Evolutionary conservation across 164 flowering plant species (phyloP).

Genomic region (Brasenia schreberi): DNA sequence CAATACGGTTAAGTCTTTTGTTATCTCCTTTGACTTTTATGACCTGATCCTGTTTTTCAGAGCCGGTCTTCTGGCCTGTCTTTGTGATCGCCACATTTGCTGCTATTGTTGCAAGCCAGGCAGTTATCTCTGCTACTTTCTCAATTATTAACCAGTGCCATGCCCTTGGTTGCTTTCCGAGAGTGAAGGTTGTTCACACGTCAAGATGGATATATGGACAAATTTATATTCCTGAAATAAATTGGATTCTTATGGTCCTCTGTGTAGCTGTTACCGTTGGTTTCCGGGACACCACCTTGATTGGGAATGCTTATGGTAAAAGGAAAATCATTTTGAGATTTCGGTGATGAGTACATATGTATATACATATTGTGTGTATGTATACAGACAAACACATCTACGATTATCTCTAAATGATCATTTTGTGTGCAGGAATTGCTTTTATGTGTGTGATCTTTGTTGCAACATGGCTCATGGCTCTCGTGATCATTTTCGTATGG

Average conservation of each 20-base stretch:
- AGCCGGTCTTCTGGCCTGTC: constrained; percentile 64
- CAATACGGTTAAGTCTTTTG: background rate
- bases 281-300: constrained; percentile 57
- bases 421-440: constrained; percentile 50
- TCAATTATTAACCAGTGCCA: constrained; percentile 72
- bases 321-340: background rate
- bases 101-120: constrained; percentile 77
- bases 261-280: constrained; percentile 72
- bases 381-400: background rate
- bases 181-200: constrained; percentile 80
- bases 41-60: constrained; percentile 18
- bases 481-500: constrained; percentile 72
- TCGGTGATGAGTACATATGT: background rate
- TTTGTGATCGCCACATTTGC: constrained; percentile 74
- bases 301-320: constrained; percentile 88
- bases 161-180: constrained; percentile 90
- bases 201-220: constrained; percentile 67
- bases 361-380: background rate
- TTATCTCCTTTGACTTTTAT: too few species aligned
- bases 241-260: constrained; percentile 77
- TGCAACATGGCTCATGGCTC: constrained; percentile 75
- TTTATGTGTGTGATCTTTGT: constrained; percentile 81
- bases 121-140: constrained; percentile 76
- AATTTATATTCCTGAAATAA: constrained; percentile 84
- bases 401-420: background rate